Conservation (phyloP, 352 stramenopile genomes). For the Pythium sp. region DNA sequence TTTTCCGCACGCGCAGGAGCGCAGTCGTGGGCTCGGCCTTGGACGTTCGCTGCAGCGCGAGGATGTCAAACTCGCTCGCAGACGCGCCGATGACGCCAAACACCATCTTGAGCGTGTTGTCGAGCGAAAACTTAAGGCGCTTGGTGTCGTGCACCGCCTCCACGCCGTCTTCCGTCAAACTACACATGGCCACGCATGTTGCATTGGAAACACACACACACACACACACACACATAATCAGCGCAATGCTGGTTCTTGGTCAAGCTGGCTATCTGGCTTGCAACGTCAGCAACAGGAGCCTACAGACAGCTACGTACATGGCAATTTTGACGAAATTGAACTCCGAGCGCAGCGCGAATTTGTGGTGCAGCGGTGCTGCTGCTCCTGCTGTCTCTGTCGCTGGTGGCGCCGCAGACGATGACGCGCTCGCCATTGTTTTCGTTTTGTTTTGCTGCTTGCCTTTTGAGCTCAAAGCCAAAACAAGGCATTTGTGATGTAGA, state of each 20-base stretch:
- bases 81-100: slow-evolving; percentile 67
- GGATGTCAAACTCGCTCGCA: slow-evolving; percentile 63
- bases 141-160: slow-evolving; percentile 46
- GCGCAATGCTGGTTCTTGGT: background rate
- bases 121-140: slow-evolving; percentile 66
- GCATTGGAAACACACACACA: background rate
- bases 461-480: too few relatives aligned
- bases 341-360: slow-evolving; percentile 59
- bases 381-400: background rate
- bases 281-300: background rate
- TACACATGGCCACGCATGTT: slow-evolving; percentile 12
- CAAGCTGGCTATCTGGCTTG: background rate
- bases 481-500: background rate
- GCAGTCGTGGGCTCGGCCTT: slow-evolving; percentile 46
- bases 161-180: slow-evolving; percentile 50
- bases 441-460: too few relatives aligned
- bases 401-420: background rate
- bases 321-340: slow-evolving; percentile 59
- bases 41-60: slow-evolving; percentile 27
- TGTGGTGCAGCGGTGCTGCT: slow-evolving; percentile 44
- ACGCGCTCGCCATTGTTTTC: slow-evolving; percentile 8
- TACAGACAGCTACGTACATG: slow-evolving; percentile 40
- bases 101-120: slow-evolving; percentile 65
- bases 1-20: slow-evolving; percentile 61
- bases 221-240: background rate